Base-by-base conservation (phyloP, 495 filamentous ascomycete species). In the Podospora comata region DNA sequence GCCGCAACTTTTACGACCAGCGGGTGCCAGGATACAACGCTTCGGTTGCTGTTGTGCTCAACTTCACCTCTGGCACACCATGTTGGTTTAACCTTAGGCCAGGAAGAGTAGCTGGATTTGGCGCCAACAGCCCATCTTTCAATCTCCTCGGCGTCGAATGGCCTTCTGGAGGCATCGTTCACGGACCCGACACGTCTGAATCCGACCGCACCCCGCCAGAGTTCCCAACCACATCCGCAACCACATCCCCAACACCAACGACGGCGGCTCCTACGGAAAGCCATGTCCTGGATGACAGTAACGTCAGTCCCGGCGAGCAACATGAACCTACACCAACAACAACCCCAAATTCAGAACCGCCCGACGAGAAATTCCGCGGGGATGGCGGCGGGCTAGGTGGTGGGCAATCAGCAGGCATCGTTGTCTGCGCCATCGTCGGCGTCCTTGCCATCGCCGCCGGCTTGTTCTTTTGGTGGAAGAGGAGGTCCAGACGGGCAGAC, bases 11-110 rank as follows among this genome's bases (percentile, higher is more conserved):
- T 13, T 58, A 58, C n/a, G n/a, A 58, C 6, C n/a, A 19, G 11
- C 55, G n/a, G n/a, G 55, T n/a, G 11, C 55, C 55, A 58, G 55
- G 55, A 26, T 58, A 20, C 55, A 58, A 58, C 55, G 55, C n/a
- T 20, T 20, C n/a, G 5, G 5, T 58, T 26, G n/a, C 55, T 6
- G 55, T 58, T 26, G 6, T 19, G 2, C 55, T 58, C 4, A 58
- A 58, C 55, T 58, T 58, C n/a, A 58, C 55, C 55, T 58, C 55
- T 19, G 55, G 55, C 4, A 19, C 23, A 13, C 55, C 55, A 58
- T 58, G 55, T 26, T 58, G 55, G 55, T 58, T 58, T 2, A 58
- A 58, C 23, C 13, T 58, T 15, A 19, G 55, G 55, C 55, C 55
- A 20, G 55, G 55, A 18, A 58, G n/a, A 11, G n/a, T 20, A 11